Percentiles rank a stretch among this genome's conserved stretches.
Evolutionary conservation across 129 eudicot genomes (phyloP).

Genomic region (Glebionis coronaria): DNA sequence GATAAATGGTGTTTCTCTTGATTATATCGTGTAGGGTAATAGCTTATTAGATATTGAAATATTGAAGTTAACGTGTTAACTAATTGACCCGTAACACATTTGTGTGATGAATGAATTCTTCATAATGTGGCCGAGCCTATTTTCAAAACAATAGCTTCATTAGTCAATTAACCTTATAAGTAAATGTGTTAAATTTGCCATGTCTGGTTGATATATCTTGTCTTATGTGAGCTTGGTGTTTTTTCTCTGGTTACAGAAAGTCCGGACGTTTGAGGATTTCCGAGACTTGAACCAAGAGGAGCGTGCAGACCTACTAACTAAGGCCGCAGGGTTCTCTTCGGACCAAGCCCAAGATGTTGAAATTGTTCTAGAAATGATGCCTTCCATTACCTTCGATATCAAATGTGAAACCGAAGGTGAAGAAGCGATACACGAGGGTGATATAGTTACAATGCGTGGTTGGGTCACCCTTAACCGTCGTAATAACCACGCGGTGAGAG

Average conservation of each 20-base stretch:
- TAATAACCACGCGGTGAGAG: constrained; percentile 46
- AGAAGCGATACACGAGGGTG: constrained; percentile 94
- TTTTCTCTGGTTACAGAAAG: constrained; percentile 47
- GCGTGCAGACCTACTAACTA: constrained; percentile 67
- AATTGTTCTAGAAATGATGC: constrained; percentile 81
- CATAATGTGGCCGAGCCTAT: no score
- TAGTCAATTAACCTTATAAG: no score
- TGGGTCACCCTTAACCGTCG: constrained; percentile 90
- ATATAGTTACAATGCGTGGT: constrained; percentile 79
- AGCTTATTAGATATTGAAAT: no score
- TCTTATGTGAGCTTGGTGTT: background rate
- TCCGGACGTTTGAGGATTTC: constrained; percentile 73
- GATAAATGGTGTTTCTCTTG: no score
- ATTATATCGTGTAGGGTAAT: no score
- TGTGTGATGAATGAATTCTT: no score
- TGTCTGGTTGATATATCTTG: no score
- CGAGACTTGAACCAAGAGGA: constrained; percentile 67
- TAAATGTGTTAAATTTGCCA: no score
- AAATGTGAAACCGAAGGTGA: constrained; percentile 96
- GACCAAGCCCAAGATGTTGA: constrained; percentile 75
- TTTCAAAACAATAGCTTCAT: no score
- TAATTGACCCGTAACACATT: no score
- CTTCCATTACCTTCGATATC: constrained; percentile 60
- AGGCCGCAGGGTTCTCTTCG: constrained; percentile 57
- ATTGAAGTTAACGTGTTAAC: no score